phyloP scores from a whole-genome alignment of 2,329 filamentous ascomycete genomes.

The Stachybotrys chartarum region DNA sequence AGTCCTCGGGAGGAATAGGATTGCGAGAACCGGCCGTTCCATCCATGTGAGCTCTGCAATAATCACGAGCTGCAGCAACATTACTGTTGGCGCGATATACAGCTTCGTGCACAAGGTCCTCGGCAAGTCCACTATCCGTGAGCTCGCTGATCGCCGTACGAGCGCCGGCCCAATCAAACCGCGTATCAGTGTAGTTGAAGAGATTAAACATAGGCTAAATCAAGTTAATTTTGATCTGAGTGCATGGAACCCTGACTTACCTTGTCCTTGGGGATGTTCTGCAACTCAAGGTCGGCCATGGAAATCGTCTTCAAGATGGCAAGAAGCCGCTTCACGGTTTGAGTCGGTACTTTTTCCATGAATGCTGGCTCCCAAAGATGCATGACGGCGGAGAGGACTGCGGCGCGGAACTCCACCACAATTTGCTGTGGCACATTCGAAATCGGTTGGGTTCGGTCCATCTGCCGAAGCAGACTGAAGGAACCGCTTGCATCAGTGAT shows the following conservation, averaged over 20 bases:
- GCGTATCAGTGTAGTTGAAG: slow-evolving; percentile 34
- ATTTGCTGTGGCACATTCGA: slow-evolving; percentile 59
- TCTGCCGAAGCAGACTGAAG: slow-evolving; percentile 35
- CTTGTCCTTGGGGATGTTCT: slow-evolving; percentile 57
- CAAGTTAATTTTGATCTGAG: slow-evolving; percentile 1
- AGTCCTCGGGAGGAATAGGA: slow-evolving; percentile 58
- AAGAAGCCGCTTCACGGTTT: slow-evolving; percentile 71
- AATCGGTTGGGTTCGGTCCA: slow-evolving; percentile 33
- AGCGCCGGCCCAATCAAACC: slow-evolving; percentile 39
- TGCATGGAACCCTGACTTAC: slow-evolving; percentile 20
- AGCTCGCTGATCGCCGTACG: slow-evolving; percentile 24
- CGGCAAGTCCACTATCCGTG: slow-evolving; percentile 29
- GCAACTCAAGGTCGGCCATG: slow-evolving; percentile 65
- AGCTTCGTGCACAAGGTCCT: slow-evolving; percentile 67
- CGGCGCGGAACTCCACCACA: slow-evolving; percentile 76
- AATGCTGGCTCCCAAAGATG: slow-evolving; percentile 81
- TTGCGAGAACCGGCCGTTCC: slow-evolving; percentile 54
- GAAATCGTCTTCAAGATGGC: slow-evolving; percentile 77
- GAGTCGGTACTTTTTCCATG: slow-evolving; percentile 71
- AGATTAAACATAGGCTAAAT: slow-evolving; percentile 22
- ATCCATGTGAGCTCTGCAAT: slow-evolving; percentile 59
- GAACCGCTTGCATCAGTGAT: slow-evolving; percentile 67
- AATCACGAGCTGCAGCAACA: slow-evolving; percentile 55
- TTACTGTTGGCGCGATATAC: slow-evolving; percentile 75
- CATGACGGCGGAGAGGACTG: slow-evolving; percentile 67